Evolutionary conservation across 2,329 filamentous ascomycete genomes (phyloP).

Genomic region (Lasiodiplodia hormozganensis): DNA sequence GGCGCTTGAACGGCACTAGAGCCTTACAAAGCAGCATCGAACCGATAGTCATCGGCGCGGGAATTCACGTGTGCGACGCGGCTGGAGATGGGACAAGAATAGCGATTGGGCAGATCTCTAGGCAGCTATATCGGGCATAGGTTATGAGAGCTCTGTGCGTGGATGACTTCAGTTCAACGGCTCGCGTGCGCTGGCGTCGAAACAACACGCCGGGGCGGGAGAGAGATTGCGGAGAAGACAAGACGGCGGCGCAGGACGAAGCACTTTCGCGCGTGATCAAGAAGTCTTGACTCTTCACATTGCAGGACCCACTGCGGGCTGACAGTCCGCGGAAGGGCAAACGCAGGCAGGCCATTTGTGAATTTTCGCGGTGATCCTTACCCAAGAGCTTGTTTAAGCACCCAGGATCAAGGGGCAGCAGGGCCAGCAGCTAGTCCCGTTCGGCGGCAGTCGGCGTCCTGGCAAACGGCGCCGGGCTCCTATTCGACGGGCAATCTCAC

Average conservation of each 20-base stretch:
- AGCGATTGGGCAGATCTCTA: background rate
- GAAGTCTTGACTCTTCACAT: constrained; percentile 22
- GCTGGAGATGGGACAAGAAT: background rate
- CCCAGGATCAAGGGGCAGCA: constrained; percentile 27
- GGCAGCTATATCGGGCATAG: constrained; percentile 21
- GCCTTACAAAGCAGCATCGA: constrained; percentile 5
- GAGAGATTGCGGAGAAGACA: constrained; percentile 11
- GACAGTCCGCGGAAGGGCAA: background rate
- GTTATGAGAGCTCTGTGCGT: constrained; percentile 15
- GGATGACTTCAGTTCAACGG: constrained; percentile 15
- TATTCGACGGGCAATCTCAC: constrained; percentile 26
- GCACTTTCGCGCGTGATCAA: constrained; percentile 27
- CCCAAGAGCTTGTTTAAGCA: constrained; percentile 9
- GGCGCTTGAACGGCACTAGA: constrained; percentile 6
- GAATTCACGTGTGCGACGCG: constrained; percentile 1
- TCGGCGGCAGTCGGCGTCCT: constrained; percentile 26
- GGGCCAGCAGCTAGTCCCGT: constrained; percentile 23
- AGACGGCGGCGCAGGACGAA: constrained; percentile 18
- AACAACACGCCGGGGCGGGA: constrained; percentile 5
- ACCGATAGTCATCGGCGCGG: background rate
- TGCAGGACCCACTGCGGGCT: constrained; percentile 19
- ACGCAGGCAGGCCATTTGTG: constrained; percentile 8
- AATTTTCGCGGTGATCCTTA: constrained; percentile 23
- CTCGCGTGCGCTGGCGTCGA: constrained; percentile 17
- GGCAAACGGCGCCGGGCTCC: constrained; percentile 21